phyloP scores from a whole-genome alignment of 768 basidiomycete genomes.

The Dictyophora rubrovolvata region DNA sequence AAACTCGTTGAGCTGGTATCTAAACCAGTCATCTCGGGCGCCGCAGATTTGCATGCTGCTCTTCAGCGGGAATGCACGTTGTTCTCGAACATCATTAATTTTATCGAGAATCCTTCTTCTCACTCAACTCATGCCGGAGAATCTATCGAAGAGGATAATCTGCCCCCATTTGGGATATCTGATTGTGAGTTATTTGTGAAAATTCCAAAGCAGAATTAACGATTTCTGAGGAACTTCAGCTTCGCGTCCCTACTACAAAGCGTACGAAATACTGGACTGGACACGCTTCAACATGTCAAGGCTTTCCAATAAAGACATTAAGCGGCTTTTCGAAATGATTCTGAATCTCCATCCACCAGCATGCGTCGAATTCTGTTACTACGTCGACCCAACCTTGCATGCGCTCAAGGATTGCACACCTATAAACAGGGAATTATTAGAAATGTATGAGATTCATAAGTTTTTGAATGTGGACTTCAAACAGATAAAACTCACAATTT shows the following conservation, averaged over 20 bases:
- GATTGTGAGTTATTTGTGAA: constrained; percentile 31
- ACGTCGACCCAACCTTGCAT: constrained; percentile 31
- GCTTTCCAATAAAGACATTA: constrained; percentile 28
- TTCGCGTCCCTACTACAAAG: constrained; percentile 17
- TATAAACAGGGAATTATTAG: constrained; percentile 17
- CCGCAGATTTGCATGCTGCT: constrained; percentile 22
- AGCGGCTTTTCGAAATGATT: constrained; percentile 30
- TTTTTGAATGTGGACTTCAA: not conserved
- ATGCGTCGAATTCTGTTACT: constrained; percentile 32
- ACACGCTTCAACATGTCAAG: constrained; percentile 36
- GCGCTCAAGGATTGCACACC: constrained; percentile 34
- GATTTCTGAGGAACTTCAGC: not conserved
- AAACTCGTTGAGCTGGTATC: constrained; percentile 29
- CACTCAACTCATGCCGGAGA: not conserved
- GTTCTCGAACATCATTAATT: constrained; percentile 27
- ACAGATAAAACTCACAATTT: not conserved
- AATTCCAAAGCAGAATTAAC: not conserved
- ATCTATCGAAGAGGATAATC: constrained; percentile 9
- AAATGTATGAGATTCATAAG: constrained; percentile 26
- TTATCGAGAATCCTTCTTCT: constrained; percentile 17
- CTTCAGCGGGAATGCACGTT: constrained; percentile 36
- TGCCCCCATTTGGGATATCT: constrained; percentile 35
- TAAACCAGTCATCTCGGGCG: constrained; percentile 23
- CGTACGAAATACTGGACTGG: constrained; percentile 57
- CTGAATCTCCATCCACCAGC: constrained; percentile 32